Conservation (phyloP, 352 stramenopile species). For the Phytophthora hibernalis region DNA sequence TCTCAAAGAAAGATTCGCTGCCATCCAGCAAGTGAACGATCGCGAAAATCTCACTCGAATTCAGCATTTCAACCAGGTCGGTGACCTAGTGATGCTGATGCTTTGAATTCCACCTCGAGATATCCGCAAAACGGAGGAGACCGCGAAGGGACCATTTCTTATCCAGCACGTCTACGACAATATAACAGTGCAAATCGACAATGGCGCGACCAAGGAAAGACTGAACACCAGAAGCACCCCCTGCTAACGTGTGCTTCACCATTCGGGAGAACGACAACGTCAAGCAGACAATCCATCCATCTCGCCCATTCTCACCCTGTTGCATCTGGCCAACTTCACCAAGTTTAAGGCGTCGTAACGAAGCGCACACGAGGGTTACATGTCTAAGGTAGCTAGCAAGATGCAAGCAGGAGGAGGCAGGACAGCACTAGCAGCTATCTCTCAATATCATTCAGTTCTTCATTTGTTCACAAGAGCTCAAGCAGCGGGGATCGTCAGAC, state of each 20-base stretch:
- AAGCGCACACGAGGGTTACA: too few species aligned
- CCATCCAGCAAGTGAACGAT: conserved; percentile 17
- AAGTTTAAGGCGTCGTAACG: too few species aligned
- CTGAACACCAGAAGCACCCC: conserved; percentile 19
- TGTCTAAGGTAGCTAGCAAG: too few species aligned
- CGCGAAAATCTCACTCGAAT: conserved; percentile 10
- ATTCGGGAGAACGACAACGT: too few species aligned
- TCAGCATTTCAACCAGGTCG: conserved; percentile 14
- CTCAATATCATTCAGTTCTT: too few species aligned
- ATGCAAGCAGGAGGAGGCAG: too few species aligned
- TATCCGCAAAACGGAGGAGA: background rate
- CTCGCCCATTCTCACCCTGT: too few species aligned
- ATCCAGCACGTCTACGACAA: conserved; percentile 19
- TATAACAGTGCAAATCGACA: conserved; percentile 14
- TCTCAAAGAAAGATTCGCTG: conserved; percentile 16
- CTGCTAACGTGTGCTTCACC: background rate
- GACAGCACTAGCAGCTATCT: too few species aligned
- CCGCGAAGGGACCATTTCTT: conserved; percentile 14
- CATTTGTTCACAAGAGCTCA: too few species aligned
- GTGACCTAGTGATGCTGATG: conserved; percentile 21
- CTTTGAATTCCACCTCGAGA: conserved; percentile 1
- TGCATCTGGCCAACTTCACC: too few species aligned
- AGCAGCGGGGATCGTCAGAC: too few species aligned
- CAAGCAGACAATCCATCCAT: too few species aligned
- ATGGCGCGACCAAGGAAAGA: background rate